A percentile compares a stretch with the other conserved stretches of the same genome.
Conservation (phyloP, 352 stramenopile genomes). For the Phytopythium litorale region DNA sequence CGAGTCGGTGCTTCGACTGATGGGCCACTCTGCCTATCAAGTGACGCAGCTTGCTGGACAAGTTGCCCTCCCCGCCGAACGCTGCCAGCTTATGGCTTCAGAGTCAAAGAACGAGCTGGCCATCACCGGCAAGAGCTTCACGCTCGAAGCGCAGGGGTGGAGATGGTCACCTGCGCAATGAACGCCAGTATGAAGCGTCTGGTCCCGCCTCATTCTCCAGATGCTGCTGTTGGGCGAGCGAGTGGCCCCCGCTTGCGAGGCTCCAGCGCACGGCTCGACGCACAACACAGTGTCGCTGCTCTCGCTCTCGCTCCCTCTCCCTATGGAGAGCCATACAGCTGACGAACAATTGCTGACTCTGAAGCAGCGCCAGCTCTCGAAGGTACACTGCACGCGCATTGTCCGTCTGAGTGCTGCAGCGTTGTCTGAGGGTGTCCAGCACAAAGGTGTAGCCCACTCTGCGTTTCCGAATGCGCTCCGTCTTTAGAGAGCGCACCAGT, state of each 20-base stretch:
- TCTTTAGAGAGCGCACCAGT: conserved; percentile 21
- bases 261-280: conserved; percentile 14
- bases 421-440: conserved; percentile 24
- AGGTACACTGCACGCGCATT: conserved; percentile 15
- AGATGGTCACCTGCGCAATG: neutral
- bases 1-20: neutral
- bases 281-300: conserved; percentile 24
- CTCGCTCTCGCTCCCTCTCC: conserved; percentile 31
- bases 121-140: neutral
- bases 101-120: no score
- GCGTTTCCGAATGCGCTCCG: conserved; percentile 30
- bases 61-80: no score
- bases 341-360: conserved; percentile 34
- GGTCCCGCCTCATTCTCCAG: no score
- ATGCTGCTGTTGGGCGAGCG: neutral
- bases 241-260: neutral
- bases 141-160: no score
- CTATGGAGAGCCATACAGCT: conserved; percentile 33
- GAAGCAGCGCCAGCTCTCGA: conserved; percentile 25
- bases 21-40: neutral
- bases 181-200: neutral
- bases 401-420: conserved; percentile 14
- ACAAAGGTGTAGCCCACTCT: conserved; percentile 32
- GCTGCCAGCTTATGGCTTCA: no score
- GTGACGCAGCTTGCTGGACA: no score